Conservation (phyloP, 176 grass and related monocot species). For the Saccharum officinarum region DNA sequence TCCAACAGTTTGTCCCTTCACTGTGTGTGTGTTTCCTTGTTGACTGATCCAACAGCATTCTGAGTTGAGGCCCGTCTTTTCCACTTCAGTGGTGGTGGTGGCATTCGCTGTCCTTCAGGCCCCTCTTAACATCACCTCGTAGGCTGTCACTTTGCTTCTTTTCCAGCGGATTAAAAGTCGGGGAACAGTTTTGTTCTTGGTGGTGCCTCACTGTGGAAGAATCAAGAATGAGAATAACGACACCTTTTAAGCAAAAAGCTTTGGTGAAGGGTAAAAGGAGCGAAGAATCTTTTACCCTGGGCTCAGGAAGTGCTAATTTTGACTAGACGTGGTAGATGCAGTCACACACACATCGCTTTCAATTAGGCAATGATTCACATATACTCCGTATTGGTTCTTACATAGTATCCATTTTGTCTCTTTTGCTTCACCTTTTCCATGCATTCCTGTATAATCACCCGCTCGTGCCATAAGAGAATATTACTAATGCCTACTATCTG, state of each 20-base stretch:
- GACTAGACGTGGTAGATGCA: constrained; percentile 25
- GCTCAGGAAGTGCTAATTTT: constrained; percentile 17
- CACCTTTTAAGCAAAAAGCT: constrained; percentile 20
- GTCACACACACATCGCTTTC: constrained; percentile 37
- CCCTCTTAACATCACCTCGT: constrained; percentile 14
- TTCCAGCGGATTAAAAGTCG: neutral
- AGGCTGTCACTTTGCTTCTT: constrained; percentile 22
- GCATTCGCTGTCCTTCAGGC: constrained; percentile 23
- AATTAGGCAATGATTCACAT: constrained; percentile 54
- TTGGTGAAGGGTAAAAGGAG: constrained; percentile 9
- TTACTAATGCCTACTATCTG: constrained; percentile 14
- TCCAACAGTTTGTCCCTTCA: no score
- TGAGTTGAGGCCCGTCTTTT: constrained; percentile 20
- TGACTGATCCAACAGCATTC: constrained; percentile 21
- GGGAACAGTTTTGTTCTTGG: constrained; percentile 1
- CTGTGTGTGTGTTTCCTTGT: neutral
- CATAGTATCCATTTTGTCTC: constrained; percentile 43
- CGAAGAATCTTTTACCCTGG: constrained; percentile 3
- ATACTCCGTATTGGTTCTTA: constrained; percentile 24
- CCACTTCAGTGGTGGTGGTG: neutral
- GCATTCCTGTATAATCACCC: constrained; percentile 22
- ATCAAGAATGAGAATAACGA: constrained; percentile 12
- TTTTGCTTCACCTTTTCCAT: constrained; percentile 38
- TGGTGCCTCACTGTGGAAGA: constrained; percentile 25
- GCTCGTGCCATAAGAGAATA: neutral